These are phyloP conservation scores for Rhizopogon roseolus DNA, from an alignment of 768 basidiomycete species.

Conservation along the genomic window DNA sequence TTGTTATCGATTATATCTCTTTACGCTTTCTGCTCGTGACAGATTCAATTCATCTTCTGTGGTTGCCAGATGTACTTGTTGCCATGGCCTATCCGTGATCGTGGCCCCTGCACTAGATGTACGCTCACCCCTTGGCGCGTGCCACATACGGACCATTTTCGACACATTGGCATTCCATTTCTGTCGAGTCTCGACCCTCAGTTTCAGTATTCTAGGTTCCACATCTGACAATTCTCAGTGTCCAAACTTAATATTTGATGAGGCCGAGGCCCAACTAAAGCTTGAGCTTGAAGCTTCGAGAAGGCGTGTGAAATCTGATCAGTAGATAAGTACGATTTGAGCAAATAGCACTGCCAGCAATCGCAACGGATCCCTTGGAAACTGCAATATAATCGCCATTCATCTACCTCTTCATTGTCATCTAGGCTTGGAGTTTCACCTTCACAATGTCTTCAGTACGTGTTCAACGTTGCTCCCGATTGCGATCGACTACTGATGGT, in stretches of 20 bases:
- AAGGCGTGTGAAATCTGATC: slow-evolving; percentile 70
- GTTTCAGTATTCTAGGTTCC: no score
- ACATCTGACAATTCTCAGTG: no score
- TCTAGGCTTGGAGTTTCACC: neutral
- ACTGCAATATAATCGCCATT: slow-evolving; percentile 8
- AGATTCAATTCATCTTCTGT: neutral
- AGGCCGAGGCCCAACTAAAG: neutral
- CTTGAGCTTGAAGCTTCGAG: neutral
- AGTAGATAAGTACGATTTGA: slow-evolving; percentile 16
- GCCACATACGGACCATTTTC: no score
- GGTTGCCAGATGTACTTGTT: no score
- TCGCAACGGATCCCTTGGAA: slow-evolving; percentile 6
- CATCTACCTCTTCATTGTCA: slow-evolving; percentile 7
- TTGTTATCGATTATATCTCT: slow-evolving; percentile 10
- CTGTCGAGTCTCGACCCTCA: neutral
- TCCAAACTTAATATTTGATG: neutral
- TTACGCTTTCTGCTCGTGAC: neutral
- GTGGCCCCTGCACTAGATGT: no score
- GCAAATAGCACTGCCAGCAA: slow-evolving; percentile 7
- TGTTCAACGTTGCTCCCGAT: slow-evolving; percentile 8
- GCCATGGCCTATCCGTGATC: no score
- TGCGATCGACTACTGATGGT: slow-evolving; percentile 1
- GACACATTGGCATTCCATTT: no score
- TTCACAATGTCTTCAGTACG: slow-evolving; percentile 51
- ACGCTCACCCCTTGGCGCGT: no score